Conservation (phyloP, 257 asterid genomes). For the Solanum piurae region DNA sequence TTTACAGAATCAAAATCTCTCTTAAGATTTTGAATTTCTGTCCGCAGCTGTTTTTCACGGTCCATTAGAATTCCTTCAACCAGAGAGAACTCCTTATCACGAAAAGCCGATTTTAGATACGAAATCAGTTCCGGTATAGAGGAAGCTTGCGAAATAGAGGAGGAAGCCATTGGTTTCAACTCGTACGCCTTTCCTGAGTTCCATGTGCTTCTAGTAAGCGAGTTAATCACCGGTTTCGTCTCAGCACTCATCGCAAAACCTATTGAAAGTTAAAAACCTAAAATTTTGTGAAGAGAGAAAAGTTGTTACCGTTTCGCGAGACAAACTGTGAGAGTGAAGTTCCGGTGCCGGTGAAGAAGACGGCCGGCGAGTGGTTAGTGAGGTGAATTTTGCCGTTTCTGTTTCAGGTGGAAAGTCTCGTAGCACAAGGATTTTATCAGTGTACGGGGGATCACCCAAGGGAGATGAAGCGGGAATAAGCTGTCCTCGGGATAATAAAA, state of each 20-base stretch:
- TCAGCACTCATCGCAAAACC: not conserved
- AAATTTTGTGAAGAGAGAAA: not conserved
- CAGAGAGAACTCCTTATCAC: conserved; percentile 6
- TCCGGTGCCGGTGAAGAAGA: not conserved
- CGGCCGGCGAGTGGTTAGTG: not conserved
- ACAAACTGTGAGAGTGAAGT: not conserved
- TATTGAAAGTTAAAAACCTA: not conserved
- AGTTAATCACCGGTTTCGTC: not conserved
- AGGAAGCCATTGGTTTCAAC: not conserved
- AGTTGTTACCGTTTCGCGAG: not conserved
- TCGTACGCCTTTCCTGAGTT: not conserved
- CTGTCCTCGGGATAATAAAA: not conserved
- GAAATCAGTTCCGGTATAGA: conserved; percentile 20
- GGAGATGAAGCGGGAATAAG: not conserved
- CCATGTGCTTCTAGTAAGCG: not conserved
- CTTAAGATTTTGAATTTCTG: conserved; percentile 13
- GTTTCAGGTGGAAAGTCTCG: not conserved
- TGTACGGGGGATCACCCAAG: not conserved
- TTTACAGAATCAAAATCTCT: not conserved
- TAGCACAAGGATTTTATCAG: no score
- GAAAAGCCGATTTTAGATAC: conserved; percentile 7
- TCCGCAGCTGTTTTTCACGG: conserved; percentile 13
- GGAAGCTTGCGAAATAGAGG: not conserved
- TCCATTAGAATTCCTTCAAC: conserved; percentile 11
- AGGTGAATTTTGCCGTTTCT: not conserved